Conservation (phyloP, 805 yeast species). For the Helenozyma baotianmanensis region DNA sequence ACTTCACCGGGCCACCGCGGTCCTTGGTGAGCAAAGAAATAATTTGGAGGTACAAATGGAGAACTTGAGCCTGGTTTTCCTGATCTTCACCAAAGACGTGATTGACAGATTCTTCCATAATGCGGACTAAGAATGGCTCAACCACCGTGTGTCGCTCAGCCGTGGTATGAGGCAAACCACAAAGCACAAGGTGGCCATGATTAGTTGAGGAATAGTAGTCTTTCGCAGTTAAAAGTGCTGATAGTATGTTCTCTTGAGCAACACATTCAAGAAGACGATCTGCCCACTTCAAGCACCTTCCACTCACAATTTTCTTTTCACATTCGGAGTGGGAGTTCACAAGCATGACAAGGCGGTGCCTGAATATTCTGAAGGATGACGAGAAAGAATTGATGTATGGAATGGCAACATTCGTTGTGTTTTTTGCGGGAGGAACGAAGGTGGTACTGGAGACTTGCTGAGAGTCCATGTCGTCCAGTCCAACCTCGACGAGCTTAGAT, state of each 20-base stretch:
- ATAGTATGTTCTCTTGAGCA: slow-evolving; percentile 43
- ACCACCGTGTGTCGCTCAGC: slow-evolving; percentile 45
- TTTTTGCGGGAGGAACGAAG: no score
- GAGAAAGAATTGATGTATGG: slow-evolving; percentile 2
- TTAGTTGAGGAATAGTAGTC: slow-evolving; percentile 46
- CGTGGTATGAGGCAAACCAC: slow-evolving; percentile 53
- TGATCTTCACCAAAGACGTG: slow-evolving; percentile 25
- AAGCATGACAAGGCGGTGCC: slow-evolving; percentile 20
- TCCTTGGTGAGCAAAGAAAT: slow-evolving; percentile 7
- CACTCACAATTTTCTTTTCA: slow-evolving; percentile 44
- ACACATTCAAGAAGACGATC: slow-evolving; percentile 51
- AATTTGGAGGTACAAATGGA: slow-evolving; percentile 14
- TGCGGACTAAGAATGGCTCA: slow-evolving; percentile 48
- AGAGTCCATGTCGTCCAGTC: slow-evolving; percentile 8
- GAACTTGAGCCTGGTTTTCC: no score
- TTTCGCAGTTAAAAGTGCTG: slow-evolving; percentile 54
- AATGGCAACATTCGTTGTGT: no score
- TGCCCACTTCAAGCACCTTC: slow-evolving; percentile 65
- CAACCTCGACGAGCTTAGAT: slow-evolving; percentile 4
- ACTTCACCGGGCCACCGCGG: slow-evolving; percentile 3
- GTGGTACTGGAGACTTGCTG: slow-evolving; percentile 3
- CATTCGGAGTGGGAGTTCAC: slow-evolving; percentile 10
- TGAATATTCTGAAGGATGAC: slow-evolving; percentile 18
- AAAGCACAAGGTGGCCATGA: slow-evolving; percentile 42
- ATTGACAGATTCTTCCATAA: slow-evolving; percentile 50